Base-by-base conservation (phyloP, 2,329 filamentous ascomycete genomes). In the Phaeosphaeria sp. region DNA sequence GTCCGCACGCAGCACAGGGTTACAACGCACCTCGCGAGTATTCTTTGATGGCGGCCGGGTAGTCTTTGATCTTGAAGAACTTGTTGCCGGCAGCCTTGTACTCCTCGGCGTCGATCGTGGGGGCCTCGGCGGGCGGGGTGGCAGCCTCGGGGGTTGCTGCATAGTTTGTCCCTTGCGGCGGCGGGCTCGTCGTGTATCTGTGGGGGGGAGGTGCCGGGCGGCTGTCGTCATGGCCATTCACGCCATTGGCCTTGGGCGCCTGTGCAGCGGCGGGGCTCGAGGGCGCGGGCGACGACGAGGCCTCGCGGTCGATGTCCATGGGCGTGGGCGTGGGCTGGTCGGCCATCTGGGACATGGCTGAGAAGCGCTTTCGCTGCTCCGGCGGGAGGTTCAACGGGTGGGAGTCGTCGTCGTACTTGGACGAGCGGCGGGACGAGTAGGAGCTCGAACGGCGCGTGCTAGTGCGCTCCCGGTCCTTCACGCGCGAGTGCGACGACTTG, bases 31-130 rank as follows among this genome's bases (percentile, higher is more conserved):
- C 94, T 87, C 96, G 97, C 67, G 91, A 92, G 78, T 98, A 99
- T 78, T 97, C 92, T 67, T 91, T 86, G 75, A 98, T 93, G 22
- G 95, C 94, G 74, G 90, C 90, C 59, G 84, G 81, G 77, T 94
- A 99, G 72, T 97, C 91, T 75, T 90, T 92, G 63, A 93, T 91
- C 82, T 97, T 98, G 86, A 97, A 99, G 74, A 92, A 94, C 73
- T 95, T 95, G 82, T 99, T 99, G 58, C 95, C 95, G 1, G 91
- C 87, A 68, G 91, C 87, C 83, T 99, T 99, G 85, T 90, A 97
- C 13, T 88, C 84, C 80, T 99, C 95, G 23, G 94, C 92, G 74
- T 97, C 92, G 53, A 94, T 90, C 43, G 80, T 78, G n/a, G 77
- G 76, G 47, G 76, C 72, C 56, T 77, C 73, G 17, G 72, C 73